Evolutionary conservation across 345 rosid species (phyloP).

Genomic region (Orychophragmus violaceus): DNA sequence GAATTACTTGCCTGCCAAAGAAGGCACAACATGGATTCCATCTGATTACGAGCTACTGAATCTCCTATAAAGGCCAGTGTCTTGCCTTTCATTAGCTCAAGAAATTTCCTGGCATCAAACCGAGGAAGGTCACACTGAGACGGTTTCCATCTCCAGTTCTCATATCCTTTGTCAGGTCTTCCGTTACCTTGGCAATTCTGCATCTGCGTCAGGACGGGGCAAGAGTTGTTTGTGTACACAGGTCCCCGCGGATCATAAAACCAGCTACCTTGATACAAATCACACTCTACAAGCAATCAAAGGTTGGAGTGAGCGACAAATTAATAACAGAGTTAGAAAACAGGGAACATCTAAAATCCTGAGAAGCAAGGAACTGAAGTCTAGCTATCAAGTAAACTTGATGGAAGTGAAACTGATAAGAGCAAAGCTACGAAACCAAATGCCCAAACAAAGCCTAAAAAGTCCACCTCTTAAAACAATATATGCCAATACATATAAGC

Average conservation of each 20-base stretch:
- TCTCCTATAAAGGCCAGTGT: constrained; percentile 91
- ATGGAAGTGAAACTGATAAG: not conserved
- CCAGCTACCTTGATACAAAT: constrained; percentile 81
- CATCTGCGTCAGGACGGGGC: constrained; percentile 91
- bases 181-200: constrained; percentile 99
- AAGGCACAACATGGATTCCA: constrained; percentile 96
- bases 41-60: constrained; percentile 96
- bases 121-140: constrained; percentile 82
- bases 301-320: not conserved
- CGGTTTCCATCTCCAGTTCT: constrained; percentile 97
- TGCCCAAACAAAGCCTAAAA: not conserved
- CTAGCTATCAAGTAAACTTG: not conserved
- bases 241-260: constrained; percentile 77
- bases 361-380: not conserved
- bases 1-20: constrained; percentile 91
- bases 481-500: not conserved
- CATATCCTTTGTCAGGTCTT: constrained; percentile 86
- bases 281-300: constrained; percentile 53
- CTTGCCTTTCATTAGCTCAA: constrained; percentile 91
- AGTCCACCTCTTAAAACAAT: not conserved
- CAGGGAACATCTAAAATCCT: not conserved
- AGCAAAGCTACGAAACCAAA: not conserved
- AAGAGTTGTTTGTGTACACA: constrained; percentile 78
- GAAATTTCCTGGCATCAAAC: constrained; percentile 78
- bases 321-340: not conserved